Percentiles rank a stretch among this genome's conserved stretches.
Evolutionary conservation across 208 protist genomes (phyloP).

Genomic region (Wallacemonas sp.): DNA sequence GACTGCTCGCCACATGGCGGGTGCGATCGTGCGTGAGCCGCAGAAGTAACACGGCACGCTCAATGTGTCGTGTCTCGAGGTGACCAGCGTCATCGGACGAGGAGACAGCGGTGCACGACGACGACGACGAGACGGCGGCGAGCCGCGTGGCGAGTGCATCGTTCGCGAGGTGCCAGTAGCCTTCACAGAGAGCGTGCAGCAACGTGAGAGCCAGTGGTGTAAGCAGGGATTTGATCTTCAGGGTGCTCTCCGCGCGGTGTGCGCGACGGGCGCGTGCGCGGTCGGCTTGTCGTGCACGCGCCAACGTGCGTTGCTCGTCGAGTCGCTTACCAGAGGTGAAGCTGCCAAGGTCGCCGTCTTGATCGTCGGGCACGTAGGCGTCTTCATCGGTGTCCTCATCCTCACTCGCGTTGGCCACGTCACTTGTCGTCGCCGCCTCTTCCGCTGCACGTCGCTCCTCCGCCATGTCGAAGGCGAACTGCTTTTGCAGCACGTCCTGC

Average conservation of each 20-base stretch:
- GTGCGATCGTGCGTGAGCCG: slow-evolving; percentile 67
- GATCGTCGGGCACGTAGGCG: slow-evolving; percentile 26
- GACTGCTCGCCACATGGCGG: slow-evolving; percentile 40
- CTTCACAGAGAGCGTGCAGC: slow-evolving; percentile 36
- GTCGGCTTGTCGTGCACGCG: not conserved
- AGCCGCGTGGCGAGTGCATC: slow-evolving; percentile 6
- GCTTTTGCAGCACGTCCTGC: slow-evolving; percentile 87
- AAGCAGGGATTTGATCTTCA: slow-evolving; percentile 31
- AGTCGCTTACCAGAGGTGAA: not conserved
- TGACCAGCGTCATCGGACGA: no score
- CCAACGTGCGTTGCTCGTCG: not conserved
- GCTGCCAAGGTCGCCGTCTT: slow-evolving; percentile 8
- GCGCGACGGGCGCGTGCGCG: not conserved
- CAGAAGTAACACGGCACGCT: slow-evolving; percentile 54
- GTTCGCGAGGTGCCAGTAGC: slow-evolving; percentile 27
- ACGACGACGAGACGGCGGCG: not conserved
- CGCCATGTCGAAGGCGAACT: slow-evolving; percentile 65
- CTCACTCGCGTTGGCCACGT: not conserved
- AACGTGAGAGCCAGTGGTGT: slow-evolving; percentile 65
- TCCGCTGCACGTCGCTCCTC: slow-evolving; percentile 55
- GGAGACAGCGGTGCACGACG: not conserved
- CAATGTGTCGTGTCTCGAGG: slow-evolving; percentile 7
- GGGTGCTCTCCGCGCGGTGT: not conserved
- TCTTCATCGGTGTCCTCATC: slow-evolving; percentile 17
- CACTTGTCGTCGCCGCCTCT: slow-evolving; percentile 10